These are phyloP conservation scores for Neurospora sp. DNA, from an alignment of 495 filamentous ascomycete species.

Conservation along the genomic window DNA sequence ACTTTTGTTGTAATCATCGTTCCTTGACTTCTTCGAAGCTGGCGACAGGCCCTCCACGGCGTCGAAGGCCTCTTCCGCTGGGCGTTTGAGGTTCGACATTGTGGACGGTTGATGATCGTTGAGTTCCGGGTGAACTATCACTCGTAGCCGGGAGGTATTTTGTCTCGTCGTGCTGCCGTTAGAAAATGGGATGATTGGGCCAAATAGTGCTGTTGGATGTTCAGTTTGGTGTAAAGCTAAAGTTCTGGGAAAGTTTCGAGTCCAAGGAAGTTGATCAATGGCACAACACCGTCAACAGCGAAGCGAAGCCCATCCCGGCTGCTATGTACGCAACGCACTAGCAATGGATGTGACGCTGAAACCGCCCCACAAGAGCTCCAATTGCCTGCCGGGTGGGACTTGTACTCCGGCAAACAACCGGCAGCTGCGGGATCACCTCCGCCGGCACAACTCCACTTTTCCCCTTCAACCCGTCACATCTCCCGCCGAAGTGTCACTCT, in stretches of 20 bases:
- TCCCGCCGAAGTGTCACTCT: not conserved
- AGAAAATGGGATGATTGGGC: not conserved
- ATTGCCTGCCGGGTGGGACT: not conserved
- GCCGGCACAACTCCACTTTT: not conserved
- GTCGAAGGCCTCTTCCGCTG: constrained; percentile 67
- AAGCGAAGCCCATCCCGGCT: not conserved
- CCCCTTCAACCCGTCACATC: not conserved
- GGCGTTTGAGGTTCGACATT: constrained; percentile 59
- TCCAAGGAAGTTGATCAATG: not conserved
- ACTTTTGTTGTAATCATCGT: constrained; percentile 43
- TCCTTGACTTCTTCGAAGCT: constrained; percentile 62
- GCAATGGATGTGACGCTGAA: not conserved
- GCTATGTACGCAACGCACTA: not conserved
- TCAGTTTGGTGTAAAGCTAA: not conserved
- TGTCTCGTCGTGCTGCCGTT: not conserved
- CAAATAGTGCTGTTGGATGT: not conserved
- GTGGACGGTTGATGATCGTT: not conserved
- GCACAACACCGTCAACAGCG: not conserved
- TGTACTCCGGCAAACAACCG: not conserved
- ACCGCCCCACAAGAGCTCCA: not conserved
- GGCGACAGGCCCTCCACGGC: constrained; percentile 52
- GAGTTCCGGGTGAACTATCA: not conserved
- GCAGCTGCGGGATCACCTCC: not conserved
- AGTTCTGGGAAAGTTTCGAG: not conserved
- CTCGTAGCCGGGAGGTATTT: not conserved